phyloP scores from a whole-genome alignment of 805 yeast species.

The Hanseniaspora lachancei region DNA sequence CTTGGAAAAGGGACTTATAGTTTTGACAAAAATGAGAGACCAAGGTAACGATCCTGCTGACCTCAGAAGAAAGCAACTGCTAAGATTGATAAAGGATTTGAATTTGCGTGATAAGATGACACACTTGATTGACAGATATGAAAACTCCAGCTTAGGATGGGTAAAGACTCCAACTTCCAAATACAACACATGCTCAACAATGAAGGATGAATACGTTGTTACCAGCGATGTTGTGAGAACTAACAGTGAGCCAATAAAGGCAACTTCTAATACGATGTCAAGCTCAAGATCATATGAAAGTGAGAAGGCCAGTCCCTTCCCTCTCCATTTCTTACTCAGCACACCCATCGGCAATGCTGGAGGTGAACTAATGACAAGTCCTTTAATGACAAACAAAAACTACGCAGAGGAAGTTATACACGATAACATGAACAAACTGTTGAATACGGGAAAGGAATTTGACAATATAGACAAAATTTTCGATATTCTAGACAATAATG shows the following conservation, averaged over 20 bases:
- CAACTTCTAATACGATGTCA: not conserved
- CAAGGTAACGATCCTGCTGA: constrained; percentile 75
- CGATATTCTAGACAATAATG: constrained; percentile 24
- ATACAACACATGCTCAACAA: not conserved
- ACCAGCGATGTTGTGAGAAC: not conserved
- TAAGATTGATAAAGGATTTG: constrained; percentile 49
- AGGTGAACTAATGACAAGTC: not conserved
- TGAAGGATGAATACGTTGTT: not conserved
- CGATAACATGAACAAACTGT: constrained; percentile 23
- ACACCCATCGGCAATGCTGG: not conserved
- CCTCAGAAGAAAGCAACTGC: constrained; percentile 53
- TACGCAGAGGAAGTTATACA: constrained; percentile 17
- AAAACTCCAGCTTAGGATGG: constrained; percentile 35
- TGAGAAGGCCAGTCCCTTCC: not conserved
- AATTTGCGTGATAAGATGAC: constrained; percentile 58
- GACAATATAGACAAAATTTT: constrained; percentile 27
- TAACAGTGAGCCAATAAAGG: not conserved
- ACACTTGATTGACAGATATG: constrained; percentile 35
- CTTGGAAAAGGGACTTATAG: constrained; percentile 55
- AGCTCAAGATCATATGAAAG: not conserved
- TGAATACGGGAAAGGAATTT: constrained; percentile 24
- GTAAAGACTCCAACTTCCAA: not conserved
- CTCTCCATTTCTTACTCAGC: constrained; percentile 2
- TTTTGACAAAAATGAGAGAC: constrained; percentile 63
- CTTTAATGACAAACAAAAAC: not conserved